A percentile compares a stretch with the other conserved stretches of the same genome.
These are phyloP conservation scores for Scolecobasidium constrictum DNA, from an alignment of 2,329 filamentous ascomycete genomes.

Conservation along the genomic window DNA sequence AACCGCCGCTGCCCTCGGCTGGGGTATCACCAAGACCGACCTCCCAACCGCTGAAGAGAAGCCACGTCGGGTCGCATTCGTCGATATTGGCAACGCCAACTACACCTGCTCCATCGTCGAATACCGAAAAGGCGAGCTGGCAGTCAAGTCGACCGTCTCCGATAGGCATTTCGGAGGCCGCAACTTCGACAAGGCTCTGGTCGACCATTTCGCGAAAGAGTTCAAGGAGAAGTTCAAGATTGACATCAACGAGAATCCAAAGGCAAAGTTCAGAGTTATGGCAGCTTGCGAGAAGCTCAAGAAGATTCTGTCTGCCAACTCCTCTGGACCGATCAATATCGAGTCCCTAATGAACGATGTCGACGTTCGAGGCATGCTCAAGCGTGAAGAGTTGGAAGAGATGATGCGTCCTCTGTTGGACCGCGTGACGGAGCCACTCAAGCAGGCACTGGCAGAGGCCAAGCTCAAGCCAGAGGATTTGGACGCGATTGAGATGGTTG, in stretches of 20 bases:
- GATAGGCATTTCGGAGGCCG: conserved; percentile 96
- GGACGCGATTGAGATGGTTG: conserved; percentile 84
- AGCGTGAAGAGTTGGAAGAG: conserved; percentile 86
- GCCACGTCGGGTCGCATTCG: conserved; percentile 78
- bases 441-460: conserved; percentile 89
- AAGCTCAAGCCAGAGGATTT: conserved; percentile 88
- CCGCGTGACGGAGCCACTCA: conserved; percentile 61
- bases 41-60: conserved; percentile 78
- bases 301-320: conserved; percentile 95
- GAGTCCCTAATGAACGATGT: conserved; percentile 98
- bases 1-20: conserved; percentile 89
- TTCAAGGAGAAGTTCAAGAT: conserved; percentile 98
- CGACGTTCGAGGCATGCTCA: conserved; percentile 80
- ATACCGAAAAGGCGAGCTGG: conserved; percentile 92
- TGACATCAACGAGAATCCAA: conserved; percentile 81
- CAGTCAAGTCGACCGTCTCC: conserved; percentile 83
- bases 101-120: conserved; percentile 92
- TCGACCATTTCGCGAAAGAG: conserved; percentile 89
- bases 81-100: conserved; percentile 95
- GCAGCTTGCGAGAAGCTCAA: conserved; percentile 94
- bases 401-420: conserved; percentile 76
- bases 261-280: conserved; percentile 77
- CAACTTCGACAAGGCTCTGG: conserved; percentile 89
- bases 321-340: conserved; percentile 84
- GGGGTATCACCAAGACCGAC: conserved; percentile 95